phyloP scores from a whole-genome alignment of 2,329 filamentous ascomycete species.

The Sporothrix brasiliensis region DNA sequence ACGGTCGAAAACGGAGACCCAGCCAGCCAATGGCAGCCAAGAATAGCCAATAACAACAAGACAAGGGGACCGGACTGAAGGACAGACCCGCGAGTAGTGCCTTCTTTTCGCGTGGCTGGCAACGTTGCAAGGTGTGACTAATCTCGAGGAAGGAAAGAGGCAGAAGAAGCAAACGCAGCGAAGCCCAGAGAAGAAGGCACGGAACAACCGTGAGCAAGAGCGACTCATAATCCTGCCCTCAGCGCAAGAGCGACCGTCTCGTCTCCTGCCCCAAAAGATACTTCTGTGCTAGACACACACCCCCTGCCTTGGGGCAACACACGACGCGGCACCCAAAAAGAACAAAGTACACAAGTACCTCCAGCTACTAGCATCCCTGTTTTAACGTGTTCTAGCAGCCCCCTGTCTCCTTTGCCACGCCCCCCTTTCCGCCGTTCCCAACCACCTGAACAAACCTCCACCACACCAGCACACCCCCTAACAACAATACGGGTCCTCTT shows the following conservation, averaged over 20 bases:
- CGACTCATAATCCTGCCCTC: background rate
- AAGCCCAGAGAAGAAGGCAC: slow-evolving; percentile 13
- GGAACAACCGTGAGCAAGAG: background rate
- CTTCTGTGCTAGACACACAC: slow-evolving; percentile 36
- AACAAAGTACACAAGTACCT: slow-evolving; percentile 28
- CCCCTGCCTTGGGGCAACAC: slow-evolving; percentile 33
- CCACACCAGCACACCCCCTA: slow-evolving; percentile 1
- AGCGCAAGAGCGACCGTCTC: slow-evolving; percentile 2
- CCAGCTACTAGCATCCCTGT: slow-evolving; percentile 32
- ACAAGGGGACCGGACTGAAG: slow-evolving; percentile 21
- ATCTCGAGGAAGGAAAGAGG: slow-evolving; percentile 26
- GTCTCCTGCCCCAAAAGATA: slow-evolving; percentile 29
- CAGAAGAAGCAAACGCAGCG: slow-evolving; percentile 22
- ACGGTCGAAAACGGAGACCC: slow-evolving; percentile 17
- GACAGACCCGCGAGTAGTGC: slow-evolving; percentile 28
- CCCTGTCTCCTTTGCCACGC: slow-evolving; percentile 11
- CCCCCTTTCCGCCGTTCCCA: slow-evolving; percentile 18
- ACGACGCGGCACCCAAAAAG: slow-evolving; percentile 14
- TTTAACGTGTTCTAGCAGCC: slow-evolving; percentile 28
- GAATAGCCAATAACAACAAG: slow-evolving; percentile 3
- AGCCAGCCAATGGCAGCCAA: slow-evolving; percentile 14
- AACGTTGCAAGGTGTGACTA: slow-evolving; percentile 35
- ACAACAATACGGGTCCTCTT: slow-evolving; percentile 12
- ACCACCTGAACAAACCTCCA: slow-evolving; percentile 15
- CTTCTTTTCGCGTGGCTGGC: slow-evolving; percentile 25